Evolutionary conservation across 2,329 filamentous ascomycete genomes (phyloP).

Genomic region (Elsinoe australis): DNA sequence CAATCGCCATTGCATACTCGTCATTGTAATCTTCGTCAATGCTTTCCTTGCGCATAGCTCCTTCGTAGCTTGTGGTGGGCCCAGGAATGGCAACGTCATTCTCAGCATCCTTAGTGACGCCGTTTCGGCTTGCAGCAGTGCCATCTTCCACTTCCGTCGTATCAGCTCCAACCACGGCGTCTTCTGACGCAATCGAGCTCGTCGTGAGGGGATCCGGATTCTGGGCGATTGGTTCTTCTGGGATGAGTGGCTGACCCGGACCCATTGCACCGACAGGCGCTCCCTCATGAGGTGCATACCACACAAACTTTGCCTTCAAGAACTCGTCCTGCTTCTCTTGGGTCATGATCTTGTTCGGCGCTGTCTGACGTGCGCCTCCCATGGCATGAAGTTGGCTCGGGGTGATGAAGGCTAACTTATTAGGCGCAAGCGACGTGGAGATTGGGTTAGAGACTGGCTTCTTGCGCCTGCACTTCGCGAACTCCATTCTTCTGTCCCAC

Average conservation of each 20-base stretch:
- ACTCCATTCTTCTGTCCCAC: constrained; percentile 36
- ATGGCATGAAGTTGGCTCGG: background rate
- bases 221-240: too few species aligned
- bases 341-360: constrained; percentile 1
- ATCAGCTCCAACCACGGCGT: background rate
- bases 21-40: too few species aligned
- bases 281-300: constrained; percentile 1
- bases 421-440: too few species aligned
- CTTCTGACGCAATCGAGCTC: background rate
- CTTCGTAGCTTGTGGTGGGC: too few species aligned
- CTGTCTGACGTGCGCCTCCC: background rate
- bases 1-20: too few species aligned
- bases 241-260: too few species aligned
- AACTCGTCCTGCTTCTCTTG: background rate
- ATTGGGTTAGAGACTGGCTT: background rate
- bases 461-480: background rate
- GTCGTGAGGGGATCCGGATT: too few species aligned
- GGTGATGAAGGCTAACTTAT: too few species aligned
- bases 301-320: background rate
- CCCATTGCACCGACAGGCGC: too few species aligned
- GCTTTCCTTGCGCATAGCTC: too few species aligned
- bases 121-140: background rate
- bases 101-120: too few species aligned
- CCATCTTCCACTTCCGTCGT: background rate
- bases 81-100: too few species aligned